Conservation (phyloP, 2,329 filamentous ascomycete species). For the Aciculosporium take region DNA sequence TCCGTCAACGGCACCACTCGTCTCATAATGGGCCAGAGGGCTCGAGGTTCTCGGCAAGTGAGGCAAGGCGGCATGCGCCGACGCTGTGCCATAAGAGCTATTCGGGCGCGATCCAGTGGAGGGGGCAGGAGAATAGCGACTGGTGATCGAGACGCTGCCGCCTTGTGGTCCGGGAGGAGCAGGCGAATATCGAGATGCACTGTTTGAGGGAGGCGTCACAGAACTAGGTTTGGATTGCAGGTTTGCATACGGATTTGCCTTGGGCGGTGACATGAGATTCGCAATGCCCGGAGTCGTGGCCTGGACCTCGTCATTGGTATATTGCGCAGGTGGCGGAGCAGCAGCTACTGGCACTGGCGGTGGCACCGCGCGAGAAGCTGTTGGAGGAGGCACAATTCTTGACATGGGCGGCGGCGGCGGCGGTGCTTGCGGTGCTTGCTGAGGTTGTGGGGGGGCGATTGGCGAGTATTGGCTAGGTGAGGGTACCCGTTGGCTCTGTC, state of each 20-base stretch:
- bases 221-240: conserved; percentile 23
- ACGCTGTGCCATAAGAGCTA: conserved; percentile 26
- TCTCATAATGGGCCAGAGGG: conserved; percentile 50
- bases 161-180: conserved; percentile 29
- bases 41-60: conserved; percentile 53
- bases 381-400: conserved; percentile 14
- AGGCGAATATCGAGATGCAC: conserved; percentile 46
- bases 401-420: conserved; percentile 19
- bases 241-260: conserved; percentile 37
- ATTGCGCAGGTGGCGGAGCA: conserved; percentile 8
- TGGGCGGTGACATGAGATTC: conserved; percentile 39
- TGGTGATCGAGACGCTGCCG: conserved; percentile 23
- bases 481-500: conserved; percentile 31
- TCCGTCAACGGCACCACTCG: conserved; percentile 30
- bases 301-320: conserved; percentile 4
- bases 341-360: conserved; percentile 9
- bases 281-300: conserved; percentile 16
- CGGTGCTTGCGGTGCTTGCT: neutral
- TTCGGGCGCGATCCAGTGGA: conserved; percentile 22
- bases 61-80: conserved; percentile 32
- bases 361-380: conserved; percentile 9
- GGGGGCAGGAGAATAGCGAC: conserved; percentile 40
- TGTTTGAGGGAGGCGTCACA: conserved; percentile 19
- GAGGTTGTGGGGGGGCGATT: neutral
- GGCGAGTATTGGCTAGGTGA: conserved; percentile 22